Evolutionary conservation across 768 basidiomycete genomes (phyloP), one percentile per base, ranked within the genome.

Genomic region (Lanmaoa pseudosensibilis): DNA sequence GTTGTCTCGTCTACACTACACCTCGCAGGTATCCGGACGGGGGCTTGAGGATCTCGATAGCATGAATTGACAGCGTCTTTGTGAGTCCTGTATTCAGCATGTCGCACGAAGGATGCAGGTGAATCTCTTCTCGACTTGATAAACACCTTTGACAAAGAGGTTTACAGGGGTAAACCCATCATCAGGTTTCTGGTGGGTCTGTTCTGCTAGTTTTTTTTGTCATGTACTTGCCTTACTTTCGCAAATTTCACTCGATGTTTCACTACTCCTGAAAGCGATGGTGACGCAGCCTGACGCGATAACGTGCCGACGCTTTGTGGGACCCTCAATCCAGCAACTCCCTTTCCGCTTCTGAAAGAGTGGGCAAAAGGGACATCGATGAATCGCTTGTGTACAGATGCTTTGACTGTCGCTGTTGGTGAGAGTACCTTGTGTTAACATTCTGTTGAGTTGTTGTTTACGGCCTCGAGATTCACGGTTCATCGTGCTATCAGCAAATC

Each of bases 11-110:
- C 21, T 8, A 30, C 27, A 8, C 27, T 30, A 30, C 7, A 30
- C 27, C 13, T 19, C 2, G 19, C 37, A 54, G 52, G 32, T 55
- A 19, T 45, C 53, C 2, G 47, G 52, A 11, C 50, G 57, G 57
- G 15, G 45, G 5, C 50, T 58, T 25, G 30, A 50, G 19, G 10
- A 47, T n/a, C 50, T 57, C 27, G 15, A 2, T 4, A 30, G 48
- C 11, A 32, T 19, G 2, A 47, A 53, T 21, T 33, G 23, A 18
- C 45, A 19, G 5, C 38, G 23, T 47, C 25, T 25, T 21, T 46
- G 50, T 18, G 45, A 38, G 34, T 51, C 16, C 12, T 52, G 4
- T 43, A 27, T 32, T 38, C 50, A 16, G 19, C 36, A 1, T 33
- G 56, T 44, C 51, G 23, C 1, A 32, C 27, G 0, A 21, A n/a